Evolutionary conservation across 805 yeast genomes (phyloP).

Genomic region (Wickerhamomyces rabaulensis): DNA sequence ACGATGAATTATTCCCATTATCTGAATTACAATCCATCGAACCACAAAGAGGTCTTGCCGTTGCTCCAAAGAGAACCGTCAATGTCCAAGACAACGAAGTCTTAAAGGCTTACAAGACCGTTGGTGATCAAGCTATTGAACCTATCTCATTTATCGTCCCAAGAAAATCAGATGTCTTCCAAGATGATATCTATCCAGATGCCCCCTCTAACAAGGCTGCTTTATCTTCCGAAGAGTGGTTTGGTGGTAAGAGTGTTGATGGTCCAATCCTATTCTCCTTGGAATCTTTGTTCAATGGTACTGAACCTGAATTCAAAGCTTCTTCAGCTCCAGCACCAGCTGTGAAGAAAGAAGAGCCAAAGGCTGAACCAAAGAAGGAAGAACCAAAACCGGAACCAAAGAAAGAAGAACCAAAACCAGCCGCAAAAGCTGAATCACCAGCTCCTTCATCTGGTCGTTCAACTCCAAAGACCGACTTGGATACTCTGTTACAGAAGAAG

Average conservation of each 20-base stretch:
- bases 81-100: slow-evolving; percentile 82
- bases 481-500: slow-evolving; percentile 42
- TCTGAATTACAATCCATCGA: slow-evolving; percentile 88
- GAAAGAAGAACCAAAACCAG: slow-evolving; percentile 21
- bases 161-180: slow-evolving; percentile 88
- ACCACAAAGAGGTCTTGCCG: slow-evolving; percentile 95
- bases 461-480: slow-evolving; percentile 38
- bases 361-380: slow-evolving; percentile 18
- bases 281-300: slow-evolving; percentile 76
- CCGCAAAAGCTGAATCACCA: slow-evolving; percentile 5
- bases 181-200: slow-evolving; percentile 88
- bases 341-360: slow-evolving; percentile 17
- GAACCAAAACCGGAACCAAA: slow-evolving; percentile 14
- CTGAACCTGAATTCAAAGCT: slow-evolving; percentile 42
- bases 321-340: slow-evolving; percentile 18
- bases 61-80: slow-evolving; percentile 78
- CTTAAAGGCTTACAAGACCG: slow-evolving; percentile 77
- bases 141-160: slow-evolving; percentile 93
- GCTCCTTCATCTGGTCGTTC: slow-evolving; percentile 13
- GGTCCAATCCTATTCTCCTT: slow-evolving; percentile 79
- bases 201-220: slow-evolving; percentile 82
- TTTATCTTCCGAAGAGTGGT: slow-evolving; percentile 72
- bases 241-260: slow-evolving; percentile 68
- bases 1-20: slow-evolving; percentile 75
- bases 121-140: slow-evolving; percentile 77